Conservation (phyloP, 768 basidiomycete species). For the Pisolithus orientalis region DNA sequence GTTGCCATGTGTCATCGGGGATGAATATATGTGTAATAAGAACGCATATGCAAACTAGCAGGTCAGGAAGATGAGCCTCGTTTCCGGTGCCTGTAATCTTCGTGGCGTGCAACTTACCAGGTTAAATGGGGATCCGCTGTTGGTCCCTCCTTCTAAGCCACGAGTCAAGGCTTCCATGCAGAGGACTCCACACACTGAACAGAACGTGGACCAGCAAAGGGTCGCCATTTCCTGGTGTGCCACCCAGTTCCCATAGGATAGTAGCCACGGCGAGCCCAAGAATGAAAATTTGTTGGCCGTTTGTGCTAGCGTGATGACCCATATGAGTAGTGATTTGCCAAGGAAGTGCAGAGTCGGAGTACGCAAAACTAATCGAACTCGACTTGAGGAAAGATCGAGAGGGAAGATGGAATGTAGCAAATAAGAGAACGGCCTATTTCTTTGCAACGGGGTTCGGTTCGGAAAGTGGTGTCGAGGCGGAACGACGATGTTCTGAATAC, state of each 20-base stretch:
- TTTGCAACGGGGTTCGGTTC: constrained; percentile 13
- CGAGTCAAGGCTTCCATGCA: constrained; percentile 61
- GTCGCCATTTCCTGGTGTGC: constrained; percentile 47
- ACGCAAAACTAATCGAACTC: constrained; percentile 54
- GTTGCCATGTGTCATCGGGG: constrained; percentile 48
- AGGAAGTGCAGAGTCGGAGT: constrained; percentile 60
- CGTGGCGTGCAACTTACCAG: constrained; percentile 40
- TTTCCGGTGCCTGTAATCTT: constrained; percentile 2
- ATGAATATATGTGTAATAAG: constrained; percentile 67
- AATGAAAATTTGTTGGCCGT: constrained; percentile 39
- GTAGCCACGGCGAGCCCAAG: constrained; percentile 25
- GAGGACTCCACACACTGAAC: constrained; percentile 58
- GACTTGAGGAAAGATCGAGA: constrained; percentile 53
- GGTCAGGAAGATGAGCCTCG: constrained; percentile 1
- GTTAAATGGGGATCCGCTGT: constrained; percentile 62
- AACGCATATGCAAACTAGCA: constrained; percentile 70
- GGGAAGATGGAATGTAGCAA: constrained; percentile 46
- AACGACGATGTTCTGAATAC: constrained; percentile 73
- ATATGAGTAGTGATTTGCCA: constrained; percentile 48
- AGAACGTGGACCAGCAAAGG: constrained; percentile 72
- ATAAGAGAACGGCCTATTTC: constrained; percentile 17
- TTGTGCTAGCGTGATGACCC: constrained; percentile 56
- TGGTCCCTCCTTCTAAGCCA: constrained; percentile 58
- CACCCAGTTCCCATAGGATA: constrained; percentile 39
- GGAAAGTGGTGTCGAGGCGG: constrained; percentile 42